phyloP scores from a whole-genome alignment of 495 filamentous ascomycete species.

The Penicillium lagena region DNA sequence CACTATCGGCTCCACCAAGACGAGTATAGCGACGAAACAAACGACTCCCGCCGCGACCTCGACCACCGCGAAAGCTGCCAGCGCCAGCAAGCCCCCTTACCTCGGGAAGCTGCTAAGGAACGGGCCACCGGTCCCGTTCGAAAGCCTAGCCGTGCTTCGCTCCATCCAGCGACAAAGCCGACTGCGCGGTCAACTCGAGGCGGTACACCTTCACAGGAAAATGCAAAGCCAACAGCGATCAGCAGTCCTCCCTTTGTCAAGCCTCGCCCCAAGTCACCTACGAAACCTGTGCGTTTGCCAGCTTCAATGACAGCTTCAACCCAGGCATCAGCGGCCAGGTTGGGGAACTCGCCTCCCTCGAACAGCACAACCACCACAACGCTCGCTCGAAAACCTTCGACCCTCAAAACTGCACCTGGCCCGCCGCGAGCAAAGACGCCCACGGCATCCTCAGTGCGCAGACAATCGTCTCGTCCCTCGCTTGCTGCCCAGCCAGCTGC shows the following conservation, averaged over 20 bases:
- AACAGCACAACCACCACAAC: slow-evolving; percentile 39
- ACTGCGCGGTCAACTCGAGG: slow-evolving; percentile 23
- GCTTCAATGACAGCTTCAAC: slow-evolving; percentile 57
- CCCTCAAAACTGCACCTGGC: slow-evolving; percentile 21
- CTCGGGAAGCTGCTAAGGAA: slow-evolving; percentile 22
- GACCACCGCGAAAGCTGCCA: slow-evolving; percentile 18
- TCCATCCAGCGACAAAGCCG: slow-evolving; percentile 22
- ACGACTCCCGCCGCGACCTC: slow-evolving; percentile 8
- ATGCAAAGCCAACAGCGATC: slow-evolving; percentile 17
- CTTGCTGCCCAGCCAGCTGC: slow-evolving; percentile 22
- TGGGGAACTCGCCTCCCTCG: slow-evolving; percentile 30
- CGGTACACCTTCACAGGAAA: slow-evolving; percentile 25
- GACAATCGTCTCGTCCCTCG: slow-evolving; percentile 36
- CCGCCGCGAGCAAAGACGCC: slow-evolving; percentile 18
- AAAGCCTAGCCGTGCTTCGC: slow-evolving; percentile 27
- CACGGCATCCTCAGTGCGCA: slow-evolving; percentile 18
- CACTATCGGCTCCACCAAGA: slow-evolving; percentile 33
- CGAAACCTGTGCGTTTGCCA: slow-evolving; percentile 54
- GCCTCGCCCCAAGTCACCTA: slow-evolving; percentile 58
- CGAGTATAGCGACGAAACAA: slow-evolving; percentile 24
- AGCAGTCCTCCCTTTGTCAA: slow-evolving; percentile 28
- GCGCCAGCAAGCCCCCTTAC: slow-evolving; percentile 8
- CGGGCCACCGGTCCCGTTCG: slow-evolving; percentile 20
- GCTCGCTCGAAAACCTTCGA: slow-evolving; percentile 40
- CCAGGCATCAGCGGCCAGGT: slow-evolving; percentile 53